Percentiles rank a stretch among this genome's conserved stretches.
Evolutionary conservation across 1,284 basidiomycete species (phyloP).

Genomic region (Cutaneotrichosporon cyanovorans): DNA sequence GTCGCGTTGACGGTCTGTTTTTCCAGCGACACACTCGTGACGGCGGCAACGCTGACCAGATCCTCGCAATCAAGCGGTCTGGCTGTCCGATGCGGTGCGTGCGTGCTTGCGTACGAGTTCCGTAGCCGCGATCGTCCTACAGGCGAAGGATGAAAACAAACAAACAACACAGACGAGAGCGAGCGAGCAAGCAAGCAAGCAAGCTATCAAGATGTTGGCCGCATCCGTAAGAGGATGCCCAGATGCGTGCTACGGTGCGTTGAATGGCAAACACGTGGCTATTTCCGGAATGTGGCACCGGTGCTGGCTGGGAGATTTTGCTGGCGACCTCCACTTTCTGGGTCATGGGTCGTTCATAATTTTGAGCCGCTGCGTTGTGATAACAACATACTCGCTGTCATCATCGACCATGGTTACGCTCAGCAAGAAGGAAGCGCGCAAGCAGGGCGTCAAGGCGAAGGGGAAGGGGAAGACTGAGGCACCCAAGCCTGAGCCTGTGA

Average conservation of each 20-base stretch:
- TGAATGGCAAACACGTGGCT: neutral
- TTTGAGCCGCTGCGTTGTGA: conserved; percentile 1
- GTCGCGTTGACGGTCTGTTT: neutral
- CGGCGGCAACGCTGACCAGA: too few relatives aligned
- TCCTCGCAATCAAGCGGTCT: conserved; percentile 4
- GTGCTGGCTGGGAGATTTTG: neutral
- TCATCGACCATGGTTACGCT: conserved; percentile 26
- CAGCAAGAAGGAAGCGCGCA: conserved; percentile 30
- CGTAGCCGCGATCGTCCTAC: too few relatives aligned
- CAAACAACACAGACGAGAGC: neutral
- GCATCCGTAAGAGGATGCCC: neutral
- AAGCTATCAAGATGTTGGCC: neutral
- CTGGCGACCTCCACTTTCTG: conserved; percentile 13
- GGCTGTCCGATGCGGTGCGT: neutral
- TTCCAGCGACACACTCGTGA: too few relatives aligned
- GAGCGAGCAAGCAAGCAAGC: too few relatives aligned
- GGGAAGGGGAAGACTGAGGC: conserved; percentile 14
- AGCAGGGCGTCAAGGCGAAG: conserved; percentile 19
- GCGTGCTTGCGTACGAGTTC: neutral
- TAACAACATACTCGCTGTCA: conserved; percentile 1
- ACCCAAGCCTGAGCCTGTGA: conserved; percentile 9
- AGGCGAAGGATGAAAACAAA: neutral
- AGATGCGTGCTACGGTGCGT: too few relatives aligned
- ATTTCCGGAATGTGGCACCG: conserved; percentile 3
- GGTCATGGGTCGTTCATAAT: conserved; percentile 2